A percentile compares a stretch with the other conserved stretches of the same genome.
Conservation (phyloP, 2,329 filamentous ascomycete genomes). For the Chrysosporium queenslandicum region DNA sequence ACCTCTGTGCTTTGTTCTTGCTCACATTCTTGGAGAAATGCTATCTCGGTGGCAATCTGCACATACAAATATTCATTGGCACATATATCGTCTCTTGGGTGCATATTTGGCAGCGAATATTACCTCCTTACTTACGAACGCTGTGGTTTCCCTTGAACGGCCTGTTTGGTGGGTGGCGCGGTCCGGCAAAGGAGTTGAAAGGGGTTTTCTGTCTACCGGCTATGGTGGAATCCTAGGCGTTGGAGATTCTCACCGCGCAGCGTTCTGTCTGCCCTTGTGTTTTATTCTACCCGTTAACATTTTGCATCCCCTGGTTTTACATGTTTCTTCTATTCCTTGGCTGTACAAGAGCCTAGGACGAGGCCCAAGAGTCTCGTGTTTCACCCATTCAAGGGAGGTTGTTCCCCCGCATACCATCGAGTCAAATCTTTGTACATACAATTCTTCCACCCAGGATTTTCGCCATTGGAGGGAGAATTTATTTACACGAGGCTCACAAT, state of each 20-base stretch:
- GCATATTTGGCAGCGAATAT: conserved; percentile 1
- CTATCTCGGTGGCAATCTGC: conserved; percentile 8
- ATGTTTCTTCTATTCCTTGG: background rate
- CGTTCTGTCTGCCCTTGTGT: background rate
- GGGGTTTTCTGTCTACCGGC: background rate
- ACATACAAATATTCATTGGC: conserved; percentile 6
- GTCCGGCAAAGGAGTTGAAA: background rate
- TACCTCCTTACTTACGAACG: background rate
- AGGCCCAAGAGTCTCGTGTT: background rate
- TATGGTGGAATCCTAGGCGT: background rate
- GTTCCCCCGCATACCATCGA: no score
- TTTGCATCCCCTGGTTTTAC: background rate
- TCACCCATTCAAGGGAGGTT: background rate
- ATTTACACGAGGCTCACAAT: no score
- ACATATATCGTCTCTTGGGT: conserved; percentile 1
- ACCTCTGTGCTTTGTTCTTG: background rate
- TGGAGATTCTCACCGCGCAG: conserved; percentile 3
- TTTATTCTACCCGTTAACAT: conserved; percentile 9
- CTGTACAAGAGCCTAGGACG: no score
- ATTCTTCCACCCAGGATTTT: no score
- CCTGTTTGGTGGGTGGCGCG: background rate
- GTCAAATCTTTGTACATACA: no score
- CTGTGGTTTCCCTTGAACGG: background rate
- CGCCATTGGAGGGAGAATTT: no score
- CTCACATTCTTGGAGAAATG: background rate